These are phyloP conservation scores for Trametes versicolor DNA, from an alignment of 1,284 basidiomycete genomes.

Conservation along the genomic window DNA sequence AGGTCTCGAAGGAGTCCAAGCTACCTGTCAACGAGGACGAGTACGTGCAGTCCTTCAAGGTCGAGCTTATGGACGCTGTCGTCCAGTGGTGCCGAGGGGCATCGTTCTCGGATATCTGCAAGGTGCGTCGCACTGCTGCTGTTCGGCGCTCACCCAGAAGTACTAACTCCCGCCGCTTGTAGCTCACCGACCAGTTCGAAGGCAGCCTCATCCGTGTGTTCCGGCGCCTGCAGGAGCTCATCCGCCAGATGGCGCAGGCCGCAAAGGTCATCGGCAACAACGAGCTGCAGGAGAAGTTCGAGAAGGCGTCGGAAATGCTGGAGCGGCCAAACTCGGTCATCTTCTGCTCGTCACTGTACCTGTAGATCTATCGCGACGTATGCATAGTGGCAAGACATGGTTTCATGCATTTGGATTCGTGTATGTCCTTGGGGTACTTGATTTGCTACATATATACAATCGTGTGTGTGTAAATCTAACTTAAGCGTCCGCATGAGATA, in stretches of 20 bases:
- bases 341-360: constrained; percentile 89
- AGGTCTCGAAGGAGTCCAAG: constrained; percentile 94
- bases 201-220: constrained; percentile 96
- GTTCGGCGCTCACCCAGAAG: neutral
- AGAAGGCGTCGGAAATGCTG: constrained; percentile 88
- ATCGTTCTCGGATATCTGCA: constrained; percentile 97
- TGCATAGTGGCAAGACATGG: neutral
- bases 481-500: too few relatives aligned
- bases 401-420: neutral
- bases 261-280: constrained; percentile 96
- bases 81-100: constrained; percentile 98
- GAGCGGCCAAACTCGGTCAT: constrained; percentile 94
- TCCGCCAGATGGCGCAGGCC: constrained; percentile 95
- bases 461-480: neutral
- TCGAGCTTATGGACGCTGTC: constrained; percentile 98
- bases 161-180: constrained; percentile 8
- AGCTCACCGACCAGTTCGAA: constrained; percentile 97
- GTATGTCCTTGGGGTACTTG: constrained; percentile 21
- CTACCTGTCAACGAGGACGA: constrained; percentile 92
- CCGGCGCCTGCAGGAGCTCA: constrained; percentile 91
- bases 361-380: constrained; percentile 48
- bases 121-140: constrained; percentile 60
- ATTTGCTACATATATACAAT: constrained; percentile 17
- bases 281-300: constrained; percentile 93
- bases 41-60: constrained; percentile 96